phyloP scores from a whole-genome alignment of 1,284 basidiomycete genomes.

The Earliella scabrosa region DNA sequence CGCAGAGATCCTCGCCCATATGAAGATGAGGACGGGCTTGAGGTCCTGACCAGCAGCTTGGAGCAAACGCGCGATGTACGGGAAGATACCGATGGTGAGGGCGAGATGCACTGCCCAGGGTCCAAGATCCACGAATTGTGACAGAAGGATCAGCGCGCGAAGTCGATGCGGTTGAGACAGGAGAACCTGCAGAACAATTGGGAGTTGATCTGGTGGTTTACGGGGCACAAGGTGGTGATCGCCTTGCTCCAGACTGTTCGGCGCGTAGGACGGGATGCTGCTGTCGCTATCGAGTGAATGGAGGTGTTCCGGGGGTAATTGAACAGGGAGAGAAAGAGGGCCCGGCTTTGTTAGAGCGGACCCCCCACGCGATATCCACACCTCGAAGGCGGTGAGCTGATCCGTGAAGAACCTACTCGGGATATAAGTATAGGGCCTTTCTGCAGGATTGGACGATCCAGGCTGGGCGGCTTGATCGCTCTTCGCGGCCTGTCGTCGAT shows the following conservation, averaged over 20 bases:
- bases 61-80: slow-evolving; percentile 95
- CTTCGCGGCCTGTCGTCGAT: slow-evolving; percentile 30
- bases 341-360: slow-evolving; percentile 81
- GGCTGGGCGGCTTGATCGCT: slow-evolving; percentile 29
- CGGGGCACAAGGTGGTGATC: slow-evolving; percentile 76
- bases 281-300: slow-evolving; percentile 24
- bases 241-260: slow-evolving; percentile 21
- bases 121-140: slow-evolving; percentile 96
- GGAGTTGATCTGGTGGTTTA: slow-evolving; percentile 94
- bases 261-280: slow-evolving; percentile 14
- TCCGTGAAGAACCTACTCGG: slow-evolving; percentile 97
- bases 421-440: slow-evolving; percentile 69
- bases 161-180: slow-evolving; percentile 96
- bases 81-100: slow-evolving; percentile 98
- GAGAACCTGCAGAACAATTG: slow-evolving; percentile 96
- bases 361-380: slow-evolving; percentile 95
- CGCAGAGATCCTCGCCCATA: slow-evolving; percentile 97
- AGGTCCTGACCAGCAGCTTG: slow-evolving; percentile 95
- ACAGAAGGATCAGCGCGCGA: slow-evolving; percentile 94
- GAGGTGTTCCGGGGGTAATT: slow-evolving; percentile 37
- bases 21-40: slow-evolving; percentile 98
- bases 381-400: slow-evolving; percentile 96
- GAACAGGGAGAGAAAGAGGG: slow-evolving; percentile 67
- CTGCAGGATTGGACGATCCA: slow-evolving; percentile 38
- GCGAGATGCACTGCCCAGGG: slow-evolving; percentile 99